Evolutionary conservation across 1,284 basidiomycete genomes (phyloP).

Genomic region (Amylostereum areolatum): DNA sequence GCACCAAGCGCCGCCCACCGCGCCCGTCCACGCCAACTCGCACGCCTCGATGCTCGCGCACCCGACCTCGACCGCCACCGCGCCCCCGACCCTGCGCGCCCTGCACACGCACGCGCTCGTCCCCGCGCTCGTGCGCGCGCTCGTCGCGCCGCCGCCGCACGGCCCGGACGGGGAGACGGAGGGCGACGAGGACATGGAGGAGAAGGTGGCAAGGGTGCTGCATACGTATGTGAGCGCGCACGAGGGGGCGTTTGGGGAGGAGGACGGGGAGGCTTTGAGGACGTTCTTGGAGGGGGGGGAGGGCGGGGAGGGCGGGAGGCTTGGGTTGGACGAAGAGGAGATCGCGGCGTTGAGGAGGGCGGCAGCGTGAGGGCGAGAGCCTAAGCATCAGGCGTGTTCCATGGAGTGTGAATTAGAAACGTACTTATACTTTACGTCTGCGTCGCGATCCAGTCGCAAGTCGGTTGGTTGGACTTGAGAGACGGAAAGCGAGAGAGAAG

Average conservation of each 20-base stretch:
- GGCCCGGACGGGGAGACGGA: slow-evolving; percentile 67
- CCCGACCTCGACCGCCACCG: slow-evolving; percentile 45
- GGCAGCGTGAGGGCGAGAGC: too few relatives aligned
- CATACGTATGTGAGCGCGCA: slow-evolving; percentile 49
- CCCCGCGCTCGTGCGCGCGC: slow-evolving; percentile 31
- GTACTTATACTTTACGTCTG: too few relatives aligned
- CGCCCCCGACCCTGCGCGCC: slow-evolving; percentile 39
- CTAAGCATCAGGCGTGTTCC: too few relatives aligned
- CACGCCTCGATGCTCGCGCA: slow-evolving; percentile 55
- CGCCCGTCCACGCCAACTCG: slow-evolving; percentile 59
- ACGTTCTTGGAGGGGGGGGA: slow-evolving; percentile 23
- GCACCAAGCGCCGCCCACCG: slow-evolving; percentile 10
- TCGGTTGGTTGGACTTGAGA: too few relatives aligned
- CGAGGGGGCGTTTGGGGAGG: slow-evolving; percentile 31
- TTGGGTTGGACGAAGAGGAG: slow-evolving; percentile 15
- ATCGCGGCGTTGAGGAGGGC: too few relatives aligned
- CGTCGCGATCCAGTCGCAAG: too few relatives aligned
- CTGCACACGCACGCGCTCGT: slow-evolving; percentile 42
- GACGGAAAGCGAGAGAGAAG: too few relatives aligned
- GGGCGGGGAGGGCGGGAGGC: slow-evolving; percentile 17
- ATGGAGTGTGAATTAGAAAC: too few relatives aligned
- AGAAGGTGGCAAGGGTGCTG: slow-evolving; percentile 63
- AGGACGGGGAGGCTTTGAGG: slow-evolving; percentile 37
- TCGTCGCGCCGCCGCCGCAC: slow-evolving; percentile 52
- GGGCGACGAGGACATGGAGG: slow-evolving; percentile 74